Conservation (phyloP, 2,329 filamentous ascomycete genomes). For the Pseudocercospora macadamiae region DNA sequence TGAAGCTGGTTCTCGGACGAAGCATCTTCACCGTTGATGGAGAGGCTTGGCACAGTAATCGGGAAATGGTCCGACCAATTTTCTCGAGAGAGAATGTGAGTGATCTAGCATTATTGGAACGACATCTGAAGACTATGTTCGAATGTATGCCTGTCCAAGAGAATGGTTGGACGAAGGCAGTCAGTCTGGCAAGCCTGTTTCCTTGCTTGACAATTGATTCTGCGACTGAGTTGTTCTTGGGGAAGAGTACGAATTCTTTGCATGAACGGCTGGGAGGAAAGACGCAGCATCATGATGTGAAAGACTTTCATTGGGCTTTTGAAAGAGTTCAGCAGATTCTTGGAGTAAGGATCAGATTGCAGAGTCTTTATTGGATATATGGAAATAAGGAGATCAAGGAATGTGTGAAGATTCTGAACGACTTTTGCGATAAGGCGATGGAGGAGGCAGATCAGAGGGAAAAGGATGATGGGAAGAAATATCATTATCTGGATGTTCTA, state of each 20-base stretch:
- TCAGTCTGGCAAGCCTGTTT: slow-evolving; percentile 50
- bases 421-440: slow-evolving; percentile 19
- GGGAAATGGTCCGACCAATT: slow-evolving; percentile 40
- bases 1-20: slow-evolving; percentile 6
- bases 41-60: slow-evolving; percentile 38
- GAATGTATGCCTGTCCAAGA: slow-evolving; percentile 29
- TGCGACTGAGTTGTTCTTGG: slow-evolving; percentile 63
- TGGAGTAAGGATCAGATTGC: slow-evolving; percentile 21
- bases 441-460: slow-evolving; percentile 5
- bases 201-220: slow-evolving; percentile 68
- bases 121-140: slow-evolving; percentile 38
- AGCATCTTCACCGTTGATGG: slow-evolving; percentile 36
- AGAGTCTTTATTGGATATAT: slow-evolving; percentile 44
- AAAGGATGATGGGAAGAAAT: slow-evolving; percentile 9
- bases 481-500: slow-evolving; percentile 44
- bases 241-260: slow-evolving; percentile 28
- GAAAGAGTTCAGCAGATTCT: slow-evolving; percentile 10
- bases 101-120: slow-evolving; percentile 39
- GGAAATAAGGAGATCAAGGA: slow-evolving; percentile 13
- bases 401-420: slow-evolving; percentile 9
- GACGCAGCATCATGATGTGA: background rate
- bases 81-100: slow-evolving; percentile 40
- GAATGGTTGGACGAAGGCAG: slow-evolving; percentile 32
- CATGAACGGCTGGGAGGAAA: slow-evolving; percentile 13
- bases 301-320: slow-evolving; percentile 18